Base-by-base conservation (phyloP, 2,329 filamentous ascomycete genomes). In the Ophiostoma triangulosporum region DNA sequence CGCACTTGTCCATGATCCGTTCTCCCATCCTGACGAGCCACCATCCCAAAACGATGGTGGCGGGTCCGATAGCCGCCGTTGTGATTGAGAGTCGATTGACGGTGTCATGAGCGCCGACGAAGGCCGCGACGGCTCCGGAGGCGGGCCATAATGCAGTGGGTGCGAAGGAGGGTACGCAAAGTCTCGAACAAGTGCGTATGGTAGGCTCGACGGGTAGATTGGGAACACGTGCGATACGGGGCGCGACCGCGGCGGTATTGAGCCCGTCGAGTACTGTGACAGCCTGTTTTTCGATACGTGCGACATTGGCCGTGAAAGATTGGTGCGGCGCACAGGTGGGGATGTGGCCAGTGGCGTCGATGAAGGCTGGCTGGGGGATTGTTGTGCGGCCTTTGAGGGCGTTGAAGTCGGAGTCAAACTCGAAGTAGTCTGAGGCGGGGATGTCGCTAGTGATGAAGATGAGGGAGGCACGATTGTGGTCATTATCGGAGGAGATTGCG, bases 71-170 rank as follows among this genome's bases (percentile, higher is more conserved):
- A 95, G 71, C 59, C 88, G 76, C 60, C 88, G 77, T 58, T 73
- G 71, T 32, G 46, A 80, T 74, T 56, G 57, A 4, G 54, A 12
- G 68, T 93, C 88, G 67, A 86, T 93, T 15, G 79, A 82, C 9
- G 91, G 89, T 0, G 90, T 95, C n/a, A 85, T 90, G 60, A 86
- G 76, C 54, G 83, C 84, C 1, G 89, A 94, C 8, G 81, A 75
- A n/a, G 81, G 80, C 52, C 74, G 70, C 51, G 80, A 83, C 26
- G 80, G 74, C 61, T 89, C 84, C 35, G 84, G 84, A 15, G 88
- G 83, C n/a, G 91, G 86, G 1, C 93, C 93, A 73, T 95, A 95
- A 72, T 97, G 93, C 68, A 96, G 76, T 43, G 88, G 89, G 67
- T 97, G 87, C 53, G 77, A 76, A 26, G 78, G 66, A 31, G 88